Conservation (phyloP, 1,139 yeast species). For the Pichia sp. region DNA sequence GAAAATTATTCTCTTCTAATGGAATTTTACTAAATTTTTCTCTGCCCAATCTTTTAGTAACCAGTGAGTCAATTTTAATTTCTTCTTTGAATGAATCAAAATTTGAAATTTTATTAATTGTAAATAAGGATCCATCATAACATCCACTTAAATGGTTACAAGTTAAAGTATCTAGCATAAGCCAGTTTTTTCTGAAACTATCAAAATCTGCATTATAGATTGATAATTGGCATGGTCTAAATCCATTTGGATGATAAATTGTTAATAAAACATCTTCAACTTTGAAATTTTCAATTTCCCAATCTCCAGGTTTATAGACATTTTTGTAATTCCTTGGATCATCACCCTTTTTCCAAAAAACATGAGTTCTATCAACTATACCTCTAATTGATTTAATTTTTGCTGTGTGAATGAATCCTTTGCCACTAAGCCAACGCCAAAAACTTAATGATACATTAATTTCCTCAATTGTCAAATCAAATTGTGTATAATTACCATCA, state of each 20-base stretch:
- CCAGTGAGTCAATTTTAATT: conserved; percentile 21
- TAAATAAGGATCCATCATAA: conserved; percentile 87
- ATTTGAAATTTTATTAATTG: conserved; percentile 74
- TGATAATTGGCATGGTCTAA: conserved; percentile 80
- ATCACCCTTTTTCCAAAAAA: conserved; percentile 73
- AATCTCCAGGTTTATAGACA: conserved; percentile 76
- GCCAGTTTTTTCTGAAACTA: conserved; percentile 82
- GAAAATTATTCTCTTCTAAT: conserved; percentile 36
- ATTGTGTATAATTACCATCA: conserved; percentile 94
- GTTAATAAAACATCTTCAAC: conserved; percentile 84
- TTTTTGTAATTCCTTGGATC: conserved; percentile 79
- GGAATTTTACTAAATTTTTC: conserved; percentile 15
- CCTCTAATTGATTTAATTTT: conserved; percentile 85
- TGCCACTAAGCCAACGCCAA: conserved; percentile 83
- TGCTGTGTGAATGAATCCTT: conserved; percentile 77
- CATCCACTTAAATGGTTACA: conserved; percentile 86
- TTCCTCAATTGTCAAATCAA: conserved; percentile 83
- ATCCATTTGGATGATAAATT: conserved; percentile 70
- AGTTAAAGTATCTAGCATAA: conserved; percentile 76
- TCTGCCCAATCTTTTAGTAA: conserved; percentile 16
- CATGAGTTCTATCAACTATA: conserved; percentile 83
- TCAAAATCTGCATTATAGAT: conserved; percentile 80
- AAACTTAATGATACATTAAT: conserved; percentile 76
- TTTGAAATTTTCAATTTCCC: conserved; percentile 76
- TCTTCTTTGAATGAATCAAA: conserved; percentile 37